Conservation (phyloP, 371 early-diverging fungal genomes). For the Thermomucor indicae-seudaticae region DNA sequence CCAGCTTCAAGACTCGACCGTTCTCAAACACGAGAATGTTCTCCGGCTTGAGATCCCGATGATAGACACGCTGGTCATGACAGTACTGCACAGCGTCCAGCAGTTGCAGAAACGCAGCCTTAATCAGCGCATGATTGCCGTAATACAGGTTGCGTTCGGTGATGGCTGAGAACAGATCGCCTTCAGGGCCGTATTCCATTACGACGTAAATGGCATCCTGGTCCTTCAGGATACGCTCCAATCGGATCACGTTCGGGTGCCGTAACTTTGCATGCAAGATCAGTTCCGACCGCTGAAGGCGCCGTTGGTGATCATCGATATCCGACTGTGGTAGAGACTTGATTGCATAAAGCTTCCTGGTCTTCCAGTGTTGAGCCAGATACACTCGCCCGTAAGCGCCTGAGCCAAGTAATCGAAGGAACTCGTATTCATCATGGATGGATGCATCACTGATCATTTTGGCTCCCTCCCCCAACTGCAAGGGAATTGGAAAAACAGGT, state of each 20-base stretch:
- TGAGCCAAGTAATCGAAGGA: slow-evolving; percentile 53
- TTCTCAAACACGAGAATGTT: slow-evolving; percentile 53
- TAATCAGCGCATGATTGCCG: slow-evolving; percentile 43
- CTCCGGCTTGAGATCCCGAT: slow-evolving; percentile 79
- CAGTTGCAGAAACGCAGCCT: slow-evolving; percentile 52
- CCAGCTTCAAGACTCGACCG: slow-evolving; percentile 66
- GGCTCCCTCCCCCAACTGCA: neutral
- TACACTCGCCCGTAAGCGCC: slow-evolving; percentile 76
- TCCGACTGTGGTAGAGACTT: slow-evolving; percentile 59
- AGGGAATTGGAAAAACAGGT: neutral
- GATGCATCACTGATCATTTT: neutral
- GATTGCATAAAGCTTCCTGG: slow-evolving; percentile 54
- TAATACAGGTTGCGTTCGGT: slow-evolving; percentile 50
- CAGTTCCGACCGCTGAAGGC: slow-evolving; percentile 63
- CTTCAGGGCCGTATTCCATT: slow-evolving; percentile 67
- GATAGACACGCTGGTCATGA: slow-evolving; percentile 54
- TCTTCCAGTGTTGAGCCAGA: slow-evolving; percentile 36
- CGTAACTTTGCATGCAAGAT: slow-evolving; percentile 60
- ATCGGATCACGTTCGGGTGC: slow-evolving; percentile 67
- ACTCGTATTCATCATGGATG: slow-evolving; percentile 29
- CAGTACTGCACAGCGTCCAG: slow-evolving; percentile 53
- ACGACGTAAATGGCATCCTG: slow-evolving; percentile 61
- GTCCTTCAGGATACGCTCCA: slow-evolving; percentile 60
- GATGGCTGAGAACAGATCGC: slow-evolving; percentile 66
- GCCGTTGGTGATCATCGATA: slow-evolving; percentile 43